Evolutionary conservation across 352 stramenopile species (phyloP), one percentile per base, ranked within the genome.

Genomic region (Globisporangium nodosum): DNA sequence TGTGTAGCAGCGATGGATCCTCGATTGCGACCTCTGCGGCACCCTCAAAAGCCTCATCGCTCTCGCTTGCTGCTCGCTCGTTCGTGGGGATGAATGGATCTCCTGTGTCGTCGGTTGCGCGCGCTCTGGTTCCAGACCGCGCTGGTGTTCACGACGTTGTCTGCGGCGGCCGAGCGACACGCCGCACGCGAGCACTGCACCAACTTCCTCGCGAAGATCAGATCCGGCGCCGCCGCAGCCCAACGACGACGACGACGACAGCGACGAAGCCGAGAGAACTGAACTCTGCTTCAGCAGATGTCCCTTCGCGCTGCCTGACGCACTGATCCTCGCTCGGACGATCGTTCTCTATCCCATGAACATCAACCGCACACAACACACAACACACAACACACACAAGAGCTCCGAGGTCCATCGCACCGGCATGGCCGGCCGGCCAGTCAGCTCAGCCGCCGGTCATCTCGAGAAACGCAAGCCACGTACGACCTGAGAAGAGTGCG

Each of bases 111-210:
- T 56, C 43, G 46, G 43, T 52, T 57, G 60, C 40, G 24, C 24
- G 24, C 51, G 18, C 61, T 15, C 54, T 39, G 35, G n/a, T 27
- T 35, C 13, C 20, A 63, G 56, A 30, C 31, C 13, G 57, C 56
- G 30, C 56, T 63, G 21, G 20, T 58, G 49, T 63, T 63, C 49
- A 33, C 37, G 49, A 63, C 59, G 58, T 24, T 72, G 49, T 61
- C 63, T 35, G 46, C 24, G 27, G 18, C 46, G 20, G 52, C 53
- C 49, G 48, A 66, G 35, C 58, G 62, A 35, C 63, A 13, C 52
- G 47, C 39, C 7, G 54, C 30, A n/a, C 46, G 15, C 24, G 33
- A 52, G 3, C 18, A 55, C 31, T 60, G 60, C 21, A 37, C 9
- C 7, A 27, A 39, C 35, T 71, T 71, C 58, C 54, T 68, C 20